A percentile compares a stretch with the other conserved stretches of the same genome.
Evolutionary conservation across 768 basidiomycete species (phyloP).

Genomic region (Auricularia heimuer): DNA sequence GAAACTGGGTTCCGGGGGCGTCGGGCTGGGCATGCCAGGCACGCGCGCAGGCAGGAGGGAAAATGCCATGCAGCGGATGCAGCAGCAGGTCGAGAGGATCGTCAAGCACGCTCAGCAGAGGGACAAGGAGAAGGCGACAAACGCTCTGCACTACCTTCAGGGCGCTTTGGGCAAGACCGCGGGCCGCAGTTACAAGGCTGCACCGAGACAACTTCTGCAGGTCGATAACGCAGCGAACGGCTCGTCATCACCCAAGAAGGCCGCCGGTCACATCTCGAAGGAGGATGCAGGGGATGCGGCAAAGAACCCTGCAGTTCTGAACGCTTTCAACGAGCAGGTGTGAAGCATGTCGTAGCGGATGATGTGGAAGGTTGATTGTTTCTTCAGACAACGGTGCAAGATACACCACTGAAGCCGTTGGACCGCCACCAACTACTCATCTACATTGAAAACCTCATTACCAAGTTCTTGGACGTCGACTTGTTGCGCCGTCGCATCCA

Average conservation of each 20-base stretch:
- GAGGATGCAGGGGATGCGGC: slow-evolving; percentile 34
- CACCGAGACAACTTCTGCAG: slow-evolving; percentile 92
- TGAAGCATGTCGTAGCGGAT: too few species aligned
- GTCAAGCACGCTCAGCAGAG: slow-evolving; percentile 83
- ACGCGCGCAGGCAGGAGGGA: slow-evolving; percentile 61
- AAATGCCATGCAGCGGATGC: slow-evolving; percentile 87
- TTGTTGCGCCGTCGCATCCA: slow-evolving; percentile 77
- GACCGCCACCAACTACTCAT: slow-evolving; percentile 68
- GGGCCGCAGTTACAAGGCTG: slow-evolving; percentile 86
- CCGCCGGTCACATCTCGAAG: slow-evolving; percentile 43
- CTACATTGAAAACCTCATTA: slow-evolving; percentile 78
- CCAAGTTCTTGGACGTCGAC: slow-evolving; percentile 73
- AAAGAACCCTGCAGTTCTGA: neutral
- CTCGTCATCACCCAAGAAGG: slow-evolving; percentile 33
- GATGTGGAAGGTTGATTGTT: too few species aligned
- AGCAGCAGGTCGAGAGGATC: slow-evolving; percentile 90
- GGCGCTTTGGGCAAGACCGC: slow-evolving; percentile 94
- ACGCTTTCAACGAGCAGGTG: neutral
- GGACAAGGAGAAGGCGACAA: slow-evolving; percentile 68
- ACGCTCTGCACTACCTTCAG: slow-evolving; percentile 65
- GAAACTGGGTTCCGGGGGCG: slow-evolving; percentile 76
- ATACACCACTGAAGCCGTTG: slow-evolving; percentile 35
- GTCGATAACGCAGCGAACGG: slow-evolving; percentile 47
- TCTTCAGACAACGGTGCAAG: neutral
- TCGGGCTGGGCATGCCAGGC: slow-evolving; percentile 65